Evolutionary conservation across 192 early-diverging fungal genomes (phyloP), one percentile per base, ranked within the genome.

Genomic region (Backusella westeae): DNA sequence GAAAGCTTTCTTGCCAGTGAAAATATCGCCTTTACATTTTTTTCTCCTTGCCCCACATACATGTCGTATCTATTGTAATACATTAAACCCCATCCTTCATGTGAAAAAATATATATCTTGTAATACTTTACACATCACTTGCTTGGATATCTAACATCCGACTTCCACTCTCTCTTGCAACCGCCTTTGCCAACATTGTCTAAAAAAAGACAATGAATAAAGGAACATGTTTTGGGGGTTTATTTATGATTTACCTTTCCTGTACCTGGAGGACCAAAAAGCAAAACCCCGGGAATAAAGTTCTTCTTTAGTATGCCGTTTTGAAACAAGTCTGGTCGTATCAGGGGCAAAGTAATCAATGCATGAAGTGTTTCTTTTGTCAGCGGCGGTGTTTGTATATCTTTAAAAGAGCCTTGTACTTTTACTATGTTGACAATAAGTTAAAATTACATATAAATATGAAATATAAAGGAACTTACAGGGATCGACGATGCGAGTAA

Each of bases 41-140:
- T 99, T 79, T 99, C 97, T 21, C 96, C 95, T 81, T 99, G 96
- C 21, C 97, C 97, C 26, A 97, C 93, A 81, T 96, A 96, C 88
- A 94, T 96, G 79, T 94, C 91, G 73, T 91, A 92, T 34, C 79
- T 80, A 68, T 59, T 59, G 23, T 23, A 12, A 59, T 59, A 59
- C 23, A 59, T 23, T 59, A 9, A 26, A 29, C 8, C 9, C 4
- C 26, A 23, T 73, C 6, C 42, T 42, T 17, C 68, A 36, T 69
- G 42, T 34, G 21, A 34, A 34, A 52, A 69, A 0, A 53, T 8
- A n/a, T 29, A 15, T 26, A 52, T 44, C 4, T 67, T 34, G 38
- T 32, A 53, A 56, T 59, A 56, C 49, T 68, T 69, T 80, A 82
- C 52, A 95, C 85, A 71, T 95, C 93, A 53, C 91, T 92, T 14